Evolutionary conservation across 2,329 filamentous ascomycete species (phyloP).

Genomic region (Diaporthe helianthi): DNA sequence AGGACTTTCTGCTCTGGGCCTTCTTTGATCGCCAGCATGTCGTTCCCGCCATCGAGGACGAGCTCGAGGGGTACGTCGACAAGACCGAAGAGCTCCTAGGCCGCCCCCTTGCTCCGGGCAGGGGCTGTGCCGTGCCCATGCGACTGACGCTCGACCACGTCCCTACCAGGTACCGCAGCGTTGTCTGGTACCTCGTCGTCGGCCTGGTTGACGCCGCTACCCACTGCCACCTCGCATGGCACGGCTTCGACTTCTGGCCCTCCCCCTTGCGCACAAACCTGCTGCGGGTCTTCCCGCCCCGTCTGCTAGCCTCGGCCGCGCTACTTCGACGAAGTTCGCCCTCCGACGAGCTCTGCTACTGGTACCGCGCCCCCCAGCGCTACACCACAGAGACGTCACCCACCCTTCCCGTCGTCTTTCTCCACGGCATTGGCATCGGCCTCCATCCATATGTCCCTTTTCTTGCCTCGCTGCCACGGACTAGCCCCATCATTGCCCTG

Average conservation of each 20-base stretch:
- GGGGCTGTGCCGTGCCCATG: conserved; percentile 62
- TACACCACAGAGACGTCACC: not conserved
- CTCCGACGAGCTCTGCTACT: conserved; percentile 35
- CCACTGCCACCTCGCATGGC: conserved; percentile 51
- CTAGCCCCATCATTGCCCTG: conserved; percentile 34
- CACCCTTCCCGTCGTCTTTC: conserved; percentile 35
- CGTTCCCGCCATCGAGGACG: conserved; percentile 44
- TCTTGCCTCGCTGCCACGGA: conserved; percentile 30
- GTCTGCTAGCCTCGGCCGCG: conserved; percentile 51
- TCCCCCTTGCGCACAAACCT: conserved; percentile 42
- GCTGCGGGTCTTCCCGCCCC: conserved; percentile 60
- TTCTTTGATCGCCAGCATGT: conserved; percentile 59
- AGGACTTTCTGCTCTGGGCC: conserved; percentile 72
- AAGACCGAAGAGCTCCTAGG: conserved; percentile 62
- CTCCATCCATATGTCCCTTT: conserved; percentile 34
- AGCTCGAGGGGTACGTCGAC: conserved; percentile 56
- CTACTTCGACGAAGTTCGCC: conserved; percentile 7
- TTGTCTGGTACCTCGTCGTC: conserved; percentile 69
- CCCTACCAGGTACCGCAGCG: conserved; percentile 64
- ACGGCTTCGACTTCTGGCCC: conserved; percentile 61
- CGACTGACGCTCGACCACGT: conserved; percentile 72
- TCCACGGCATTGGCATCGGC: conserved; percentile 36
- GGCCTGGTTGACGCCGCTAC: conserved; percentile 61
- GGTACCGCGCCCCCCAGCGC: conserved; percentile 17
- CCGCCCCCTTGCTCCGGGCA: conserved; percentile 57